phyloP scores from a whole-genome alignment of 441 rosid genomes.

The Capsella rubella region DNA sequence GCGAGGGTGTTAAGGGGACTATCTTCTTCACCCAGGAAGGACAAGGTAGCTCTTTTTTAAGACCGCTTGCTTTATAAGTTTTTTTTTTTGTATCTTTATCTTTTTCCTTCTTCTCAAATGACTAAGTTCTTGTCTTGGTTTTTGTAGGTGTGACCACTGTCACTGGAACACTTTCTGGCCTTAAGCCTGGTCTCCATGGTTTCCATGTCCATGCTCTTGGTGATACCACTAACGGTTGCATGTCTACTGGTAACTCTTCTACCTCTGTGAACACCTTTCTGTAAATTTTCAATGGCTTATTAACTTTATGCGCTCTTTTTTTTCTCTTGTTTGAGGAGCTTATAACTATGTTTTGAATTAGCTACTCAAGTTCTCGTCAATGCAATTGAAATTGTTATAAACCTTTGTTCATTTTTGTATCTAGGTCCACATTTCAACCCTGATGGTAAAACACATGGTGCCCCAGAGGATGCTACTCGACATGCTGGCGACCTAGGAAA shows the following conservation, averaged over 20 bases:
- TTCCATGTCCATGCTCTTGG: constrained; percentile 97
- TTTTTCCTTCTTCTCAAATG: neutral
- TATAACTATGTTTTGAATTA: neutral
- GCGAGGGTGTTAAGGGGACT: constrained; percentile 81
- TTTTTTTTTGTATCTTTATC: neutral
- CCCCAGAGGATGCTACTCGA: constrained; percentile 81
- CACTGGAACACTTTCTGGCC: constrained; percentile 75
- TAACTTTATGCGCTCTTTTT: neutral
- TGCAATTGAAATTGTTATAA: neutral
- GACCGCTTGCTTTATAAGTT: neutral
- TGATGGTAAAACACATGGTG: constrained; percentile 84
- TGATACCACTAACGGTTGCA: constrained; percentile 97
- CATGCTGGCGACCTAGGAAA: constrained; percentile 99
- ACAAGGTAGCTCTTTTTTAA: constrained; percentile 54
- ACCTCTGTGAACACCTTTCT: neutral
- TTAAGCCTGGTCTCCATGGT: constrained; percentile 92
- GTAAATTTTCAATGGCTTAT: neutral
- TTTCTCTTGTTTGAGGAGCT: neutral
- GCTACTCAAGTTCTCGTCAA: neutral
- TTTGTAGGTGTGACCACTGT: constrained; percentile 78
- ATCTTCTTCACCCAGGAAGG: constrained; percentile 75
- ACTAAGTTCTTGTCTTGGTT: neutral
- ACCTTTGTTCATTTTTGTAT: constrained; percentile 23
- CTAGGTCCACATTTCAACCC: constrained; percentile 97
- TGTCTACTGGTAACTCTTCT: constrained; percentile 82